phyloP scores from a whole-genome alignment of 345 rosid species.

The Rhizophora apiculata region DNA sequence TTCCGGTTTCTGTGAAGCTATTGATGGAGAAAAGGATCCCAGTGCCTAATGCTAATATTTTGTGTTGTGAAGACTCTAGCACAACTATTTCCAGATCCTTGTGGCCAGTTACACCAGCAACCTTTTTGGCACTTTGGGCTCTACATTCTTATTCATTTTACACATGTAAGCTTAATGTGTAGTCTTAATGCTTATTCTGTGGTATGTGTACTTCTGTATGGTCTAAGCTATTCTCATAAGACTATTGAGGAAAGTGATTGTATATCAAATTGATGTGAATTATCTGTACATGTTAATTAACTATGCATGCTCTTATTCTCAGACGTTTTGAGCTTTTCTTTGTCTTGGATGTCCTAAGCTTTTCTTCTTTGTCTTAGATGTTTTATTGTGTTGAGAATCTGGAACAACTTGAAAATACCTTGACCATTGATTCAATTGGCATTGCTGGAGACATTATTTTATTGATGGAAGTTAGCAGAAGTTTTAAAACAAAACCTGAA shows the following conservation, averaged over 20 bases:
- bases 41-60: constrained; percentile 73
- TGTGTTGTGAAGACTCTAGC: constrained; percentile 65
- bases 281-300: too few species aligned
- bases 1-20: constrained; percentile 63
- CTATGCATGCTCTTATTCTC: not conserved
- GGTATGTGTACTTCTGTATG: not conserved
- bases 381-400: not conserved
- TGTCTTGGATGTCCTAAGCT: not conserved
- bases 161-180: constrained; percentile 64
- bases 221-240: not conserved
- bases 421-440: not conserved
- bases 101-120: constrained; percentile 54
- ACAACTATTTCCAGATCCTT: constrained; percentile 58
- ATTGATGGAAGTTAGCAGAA: not conserved
- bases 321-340: not conserved
- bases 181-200: not conserved
- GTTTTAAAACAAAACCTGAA: not conserved
- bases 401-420: not conserved
- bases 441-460: not conserved
- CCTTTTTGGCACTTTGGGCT: constrained; percentile 58
- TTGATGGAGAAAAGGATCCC: constrained; percentile 94
- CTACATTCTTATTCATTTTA: constrained; percentile 89
- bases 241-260: not conserved
- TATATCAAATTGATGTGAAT: not conserved
- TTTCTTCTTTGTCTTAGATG: too few species aligned